Evolutionary conservation across 192 early-diverging fungal genomes (phyloP), one percentile per base, ranked within the genome.

Genomic region (Pilobolus umbonatus): DNA sequence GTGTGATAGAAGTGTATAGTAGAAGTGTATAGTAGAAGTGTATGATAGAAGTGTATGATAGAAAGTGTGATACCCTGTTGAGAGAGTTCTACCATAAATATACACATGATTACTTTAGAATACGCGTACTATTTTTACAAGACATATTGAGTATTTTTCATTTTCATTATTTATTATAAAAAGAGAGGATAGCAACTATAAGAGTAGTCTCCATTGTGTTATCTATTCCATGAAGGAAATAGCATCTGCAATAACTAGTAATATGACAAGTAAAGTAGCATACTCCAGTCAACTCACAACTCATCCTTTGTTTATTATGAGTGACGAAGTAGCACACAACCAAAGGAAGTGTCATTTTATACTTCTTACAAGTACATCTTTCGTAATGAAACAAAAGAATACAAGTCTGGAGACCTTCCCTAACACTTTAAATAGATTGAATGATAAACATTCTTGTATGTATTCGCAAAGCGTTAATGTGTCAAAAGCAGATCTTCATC

Each of bases 171-270:
- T 42, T 43, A 34, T 57, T 30, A 44, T 24, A 57, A 57, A 54
- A 54, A 39, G 1, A n/a, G 24, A 11, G 35, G 24, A 24, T 40
- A 21, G 40, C 55, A 45, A 57, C 34, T 28, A 30, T 25, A 40
- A 57, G 55, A 57, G 55, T 57, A 57, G 55, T 57, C 55, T 45
- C 55, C 55, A 57, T 57, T 43, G 8, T 43, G 55, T 57, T 57
- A 55, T 34, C 52, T 28, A 26, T 24, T 21, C 9, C 5, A 57
- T 11, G 14, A 17, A 56, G 38, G 31, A 56, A 22, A 21, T 29
- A 43, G 59, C 38, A 38, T 28, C 59, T 62, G 35, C 38, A 36
- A 50, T 49, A 42, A 62, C 50, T 52, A 30, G 38, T 39, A 45
- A 21, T 52, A 62, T 28, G 39, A 42, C 47, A 53, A 62, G 60